Evolutionary conservation across 805 yeast genomes (phyloP), one percentile per base, ranked within the genome.

Genomic region (Lipomyces sp.): DNA sequence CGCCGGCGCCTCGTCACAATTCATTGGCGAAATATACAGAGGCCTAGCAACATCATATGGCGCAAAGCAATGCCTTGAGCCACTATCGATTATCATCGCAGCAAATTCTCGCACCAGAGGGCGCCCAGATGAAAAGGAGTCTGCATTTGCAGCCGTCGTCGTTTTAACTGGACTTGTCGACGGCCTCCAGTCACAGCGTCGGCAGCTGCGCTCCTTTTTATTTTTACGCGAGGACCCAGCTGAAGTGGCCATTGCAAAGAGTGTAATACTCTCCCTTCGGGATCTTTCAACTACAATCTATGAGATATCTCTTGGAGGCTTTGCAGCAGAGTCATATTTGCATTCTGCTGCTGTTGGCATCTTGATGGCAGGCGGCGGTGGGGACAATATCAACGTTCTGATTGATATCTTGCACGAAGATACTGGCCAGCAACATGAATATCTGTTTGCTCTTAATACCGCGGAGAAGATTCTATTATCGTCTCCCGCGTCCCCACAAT

Each of bases 341-440:
- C 69, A 63, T 33, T 64, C 67, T 18, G 63, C 69, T 29, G 62
- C 64, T 11, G 55, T 63, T 35, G 69, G 69, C 32, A 35, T 66
- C 35, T 37, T 66, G 32, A 57, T 48, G 1, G 37, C 53, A 7
- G n/a, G 8, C 48, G 18, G 6, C 48, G 18, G 18, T 8, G 3
- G 24, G 3, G 24, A 42, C 48, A 33, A 58, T n/a, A 4, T 64
- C 3, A 34, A 50, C 6, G 60, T 35, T 50, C 13, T 60, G 13
- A 34, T 64, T 10, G 39, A 39, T 34, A 56, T 53, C 10, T 6
- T 60, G 13, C 59, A 60, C 8, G 32, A 37, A 15, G 32, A 37
- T 15, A 45, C 64, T 15, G 18, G 42, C 3, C 30, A 51, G 13
- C 53, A 59, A 15, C 35, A 57, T 3, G 69, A 66, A 51, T 32